These are phyloP conservation scores for Chloranthus sessilifolius DNA, from an alignment of 164 flowering plant genomes.

Conservation along the genomic window DNA sequence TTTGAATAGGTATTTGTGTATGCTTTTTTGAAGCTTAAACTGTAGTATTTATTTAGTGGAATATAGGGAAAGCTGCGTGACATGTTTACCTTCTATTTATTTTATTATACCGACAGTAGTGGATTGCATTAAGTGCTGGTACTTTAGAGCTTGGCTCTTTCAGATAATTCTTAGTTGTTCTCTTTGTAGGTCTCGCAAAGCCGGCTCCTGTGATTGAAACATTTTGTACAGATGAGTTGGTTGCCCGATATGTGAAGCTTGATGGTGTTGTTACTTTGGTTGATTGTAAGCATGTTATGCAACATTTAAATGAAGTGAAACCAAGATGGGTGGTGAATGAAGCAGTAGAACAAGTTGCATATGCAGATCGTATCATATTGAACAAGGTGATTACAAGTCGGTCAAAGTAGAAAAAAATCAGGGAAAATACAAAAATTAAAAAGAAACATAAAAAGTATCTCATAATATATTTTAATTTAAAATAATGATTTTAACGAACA, in stretches of 20 bases:
- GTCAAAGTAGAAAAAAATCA: too few species aligned
- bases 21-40: too few species aligned
- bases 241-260: constrained; percentile 74
- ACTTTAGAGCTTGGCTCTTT: not conserved
- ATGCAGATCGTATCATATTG: constrained; percentile 91
- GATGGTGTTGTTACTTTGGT: constrained; percentile 98
- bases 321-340: constrained; percentile 98
- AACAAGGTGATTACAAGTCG: constrained; percentile 55
- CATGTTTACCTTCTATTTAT: too few species aligned
- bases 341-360: constrained; percentile 96
- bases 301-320: constrained; percentile 81
- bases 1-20: too few species aligned
- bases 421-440: too few species aligned
- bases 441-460: too few species aligned
- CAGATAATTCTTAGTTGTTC: not conserved
- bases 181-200: constrained; percentile 85
- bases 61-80: too few species aligned
- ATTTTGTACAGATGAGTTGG: constrained; percentile 77
- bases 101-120: not conserved
- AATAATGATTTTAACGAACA: too few species aligned
- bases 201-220: constrained; percentile 99
- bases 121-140: not conserved
- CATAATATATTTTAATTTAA: too few species aligned
- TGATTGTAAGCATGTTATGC: constrained; percentile 89
- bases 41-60: too few species aligned